Conservation (phyloP, 2,329 filamentous ascomycete genomes). For the Monascus ruber region DNA sequence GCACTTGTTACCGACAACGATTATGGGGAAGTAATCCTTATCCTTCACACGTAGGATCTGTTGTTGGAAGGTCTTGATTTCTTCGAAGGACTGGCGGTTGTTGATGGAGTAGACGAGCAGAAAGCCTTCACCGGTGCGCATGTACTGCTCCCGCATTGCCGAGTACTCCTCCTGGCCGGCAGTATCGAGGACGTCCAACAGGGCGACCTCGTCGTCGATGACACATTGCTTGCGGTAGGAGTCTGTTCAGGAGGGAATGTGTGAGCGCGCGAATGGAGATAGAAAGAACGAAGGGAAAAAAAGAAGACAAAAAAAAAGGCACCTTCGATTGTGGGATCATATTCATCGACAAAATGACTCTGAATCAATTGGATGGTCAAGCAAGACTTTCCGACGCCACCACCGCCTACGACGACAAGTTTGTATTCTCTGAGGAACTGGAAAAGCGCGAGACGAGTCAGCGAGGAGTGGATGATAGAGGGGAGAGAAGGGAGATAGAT, state of each 20-base stretch:
- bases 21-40: constrained; percentile 99
- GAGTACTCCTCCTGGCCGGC: constrained; percentile 99
- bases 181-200: constrained; percentile 96
- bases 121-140: constrained; percentile 97
- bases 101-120: constrained; percentile 97
- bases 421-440: constrained; percentile 88
- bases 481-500: constrained; percentile 1
- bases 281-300: background rate
- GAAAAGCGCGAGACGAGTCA: constrained; percentile 6
- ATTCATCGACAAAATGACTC: constrained; percentile 98
- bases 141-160: constrained; percentile 99
- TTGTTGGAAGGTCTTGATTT: constrained; percentile 97
- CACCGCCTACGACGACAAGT: constrained; percentile 91
- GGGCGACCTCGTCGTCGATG: constrained; percentile 93
- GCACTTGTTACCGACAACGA: constrained; percentile 98
- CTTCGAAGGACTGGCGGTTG: constrained; percentile 92
- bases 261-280: background rate
- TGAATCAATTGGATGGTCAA: constrained; percentile 94
- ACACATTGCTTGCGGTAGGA: constrained; percentile 99
- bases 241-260: constrained; percentile 44
- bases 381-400: constrained; percentile 98
- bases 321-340: constrained; percentile 98
- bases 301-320: constrained; percentile 9
- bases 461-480: constrained; percentile 3
- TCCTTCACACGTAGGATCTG: constrained; percentile 98